Evolutionary conservation across 352 stramenopile genomes (phyloP).

Genomic region (Globisporangium irregulare): DNA sequence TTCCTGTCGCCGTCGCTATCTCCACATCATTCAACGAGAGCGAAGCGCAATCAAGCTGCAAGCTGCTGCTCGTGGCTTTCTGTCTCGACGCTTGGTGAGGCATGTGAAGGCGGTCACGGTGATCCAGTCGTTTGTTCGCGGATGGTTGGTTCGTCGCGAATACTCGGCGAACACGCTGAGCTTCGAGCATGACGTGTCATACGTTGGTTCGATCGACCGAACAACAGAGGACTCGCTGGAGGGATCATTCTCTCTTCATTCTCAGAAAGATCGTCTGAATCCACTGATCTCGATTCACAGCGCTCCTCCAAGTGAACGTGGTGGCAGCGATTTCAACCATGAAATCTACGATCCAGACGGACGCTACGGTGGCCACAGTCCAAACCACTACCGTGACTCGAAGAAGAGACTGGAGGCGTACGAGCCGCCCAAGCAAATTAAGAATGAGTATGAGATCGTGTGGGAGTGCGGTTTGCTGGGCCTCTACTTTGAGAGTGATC

Average conservation of each 20-base stretch:
- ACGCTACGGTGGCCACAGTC: conserved; percentile 40
- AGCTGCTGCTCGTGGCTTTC: conserved; percentile 38
- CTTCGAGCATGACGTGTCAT: conserved; percentile 76
- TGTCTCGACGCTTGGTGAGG: conserved; percentile 40
- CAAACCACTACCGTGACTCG: conserved; percentile 43
- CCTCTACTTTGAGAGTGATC: conserved; percentile 85
- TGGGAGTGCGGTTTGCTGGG: conserved; percentile 83
- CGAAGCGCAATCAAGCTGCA: conserved; percentile 56
- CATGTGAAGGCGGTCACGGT: conserved; percentile 42
- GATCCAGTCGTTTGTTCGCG: conserved; percentile 79
- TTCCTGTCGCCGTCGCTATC: conserved; percentile 44
- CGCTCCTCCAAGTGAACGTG: conserved; percentile 53
- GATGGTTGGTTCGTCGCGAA: conserved; percentile 77
- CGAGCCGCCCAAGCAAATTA: conserved; percentile 58
- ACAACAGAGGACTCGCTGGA: conserved; percentile 51
- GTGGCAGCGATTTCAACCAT: conserved; percentile 31
- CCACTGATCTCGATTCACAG: conserved; percentile 54
- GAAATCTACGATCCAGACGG: conserved; percentile 52
- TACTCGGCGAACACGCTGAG: conserved; percentile 77
- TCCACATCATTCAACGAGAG: conserved; percentile 32
- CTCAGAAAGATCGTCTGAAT: conserved; percentile 42
- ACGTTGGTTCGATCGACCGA: conserved; percentile 58
- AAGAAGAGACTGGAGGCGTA: conserved; percentile 64
- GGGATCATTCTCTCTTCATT: conserved; percentile 35
- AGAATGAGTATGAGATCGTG: conserved; percentile 86